These are phyloP conservation scores for Auxenochlorella pyrenoidosa DNA, from an alignment of 139 green algal genomes.

Conservation along the genomic window DNA sequence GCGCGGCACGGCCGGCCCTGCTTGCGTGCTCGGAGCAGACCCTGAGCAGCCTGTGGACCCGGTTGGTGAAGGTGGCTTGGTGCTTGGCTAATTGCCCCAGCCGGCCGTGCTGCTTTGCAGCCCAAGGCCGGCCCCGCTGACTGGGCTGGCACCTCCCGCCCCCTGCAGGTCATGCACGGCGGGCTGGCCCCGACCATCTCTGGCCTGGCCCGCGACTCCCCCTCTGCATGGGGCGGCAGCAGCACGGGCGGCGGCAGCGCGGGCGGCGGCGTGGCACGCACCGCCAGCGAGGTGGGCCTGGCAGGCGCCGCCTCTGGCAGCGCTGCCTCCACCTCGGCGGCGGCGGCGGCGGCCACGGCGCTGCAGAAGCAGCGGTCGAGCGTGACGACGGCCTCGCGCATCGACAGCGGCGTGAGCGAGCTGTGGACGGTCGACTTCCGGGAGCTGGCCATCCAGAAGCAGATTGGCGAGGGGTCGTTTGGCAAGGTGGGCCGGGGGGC, in stretches of 20 bases:
- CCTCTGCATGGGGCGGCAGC: background rate
- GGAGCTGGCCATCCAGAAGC: conserved; percentile 58
- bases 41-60: too few relatives aligned
- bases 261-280: background rate
- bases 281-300: background rate
- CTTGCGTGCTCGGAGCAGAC: too few relatives aligned
- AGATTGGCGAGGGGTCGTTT: conserved; percentile 74
- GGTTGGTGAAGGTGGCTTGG: too few relatives aligned
- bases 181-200: too few relatives aligned
- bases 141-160: too few relatives aligned
- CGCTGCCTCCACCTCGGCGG: background rate
- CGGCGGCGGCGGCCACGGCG: background rate
- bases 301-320: background rate
- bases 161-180: too few relatives aligned
- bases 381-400: background rate
- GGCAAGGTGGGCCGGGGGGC: conserved; percentile 40
- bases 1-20: too few relatives aligned
- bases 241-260: background rate
- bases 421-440: conserved; percentile 49
- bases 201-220: background rate
- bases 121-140: too few relatives aligned
- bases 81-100: too few relatives aligned
- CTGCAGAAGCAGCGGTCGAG: conserved; percentile 1
- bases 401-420: conserved; percentile 37
- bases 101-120: too few relatives aligned